Base-by-base conservation (phyloP, 371 early-diverging fungal genomes). In the Mortierella sp. region DNA sequence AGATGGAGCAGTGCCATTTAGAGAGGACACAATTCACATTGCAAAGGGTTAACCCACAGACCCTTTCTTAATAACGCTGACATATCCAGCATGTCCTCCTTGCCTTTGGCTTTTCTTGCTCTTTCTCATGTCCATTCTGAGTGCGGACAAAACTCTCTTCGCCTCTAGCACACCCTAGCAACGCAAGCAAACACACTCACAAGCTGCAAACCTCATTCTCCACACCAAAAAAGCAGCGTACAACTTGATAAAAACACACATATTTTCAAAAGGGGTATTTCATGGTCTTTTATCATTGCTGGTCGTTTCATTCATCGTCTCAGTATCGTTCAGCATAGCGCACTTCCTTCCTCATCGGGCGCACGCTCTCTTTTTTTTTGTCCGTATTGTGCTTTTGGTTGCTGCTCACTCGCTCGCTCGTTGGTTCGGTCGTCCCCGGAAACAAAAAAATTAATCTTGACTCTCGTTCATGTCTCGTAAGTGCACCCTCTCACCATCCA, bases 91-190 rank as follows among this genome's bases (percentile, higher is more conserved):
- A 31, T 24, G 34, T 21, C 19, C 34, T 67, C 24, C 21, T 8
- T 28, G 10, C 3, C 5, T 19, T 1, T 11, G 13, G 21, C 71
- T 31, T 26, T 5, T 53, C 13, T 50, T 34, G 55, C 13, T 46
- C 70, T 54, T 55, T 53, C 31, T 34, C 4, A 14, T 55, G 37
- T 19, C 61, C 37, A 24, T 67, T 1, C 19, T 21, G 19, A 11
- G 43, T 37, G 67, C 67, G 67, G 67, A 67, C 43, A 67, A 67
- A 67, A 67, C 67, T 67, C 37, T 67, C 11, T 40, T 37, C 21
- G 10, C 43, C 0, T 40, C 40, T 6, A 24, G 6, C 43, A 37
- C 43, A 40, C 24, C 43, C 21, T 21, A 10, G 0, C 67, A 67
- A 21, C 16, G 2, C 8, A 61, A 5, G 5, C 31, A 34, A 31